Percentiles rank a stretch among this genome's conserved stretches.
phyloP scores from a whole-genome alignment of 1,139 yeast species.

The Kluyveromyces sp. region DNA sequence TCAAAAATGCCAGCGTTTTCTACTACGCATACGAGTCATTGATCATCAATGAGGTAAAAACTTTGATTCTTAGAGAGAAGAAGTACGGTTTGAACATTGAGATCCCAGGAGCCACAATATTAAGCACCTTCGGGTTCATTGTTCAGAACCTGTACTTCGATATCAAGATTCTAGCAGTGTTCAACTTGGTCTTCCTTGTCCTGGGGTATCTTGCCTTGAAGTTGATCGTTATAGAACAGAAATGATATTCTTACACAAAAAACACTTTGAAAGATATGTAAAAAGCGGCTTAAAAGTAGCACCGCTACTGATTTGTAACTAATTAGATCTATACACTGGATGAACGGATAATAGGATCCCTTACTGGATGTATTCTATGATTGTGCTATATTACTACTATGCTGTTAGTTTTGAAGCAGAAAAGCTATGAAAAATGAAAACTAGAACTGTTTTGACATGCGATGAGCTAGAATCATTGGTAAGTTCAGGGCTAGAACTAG shows the following conservation, averaged over 20 bases:
- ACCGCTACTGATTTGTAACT: no score
- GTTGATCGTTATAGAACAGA: constrained; percentile 63
- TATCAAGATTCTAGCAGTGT: constrained; percentile 45
- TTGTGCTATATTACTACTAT: no score
- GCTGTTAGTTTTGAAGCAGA: neutral
- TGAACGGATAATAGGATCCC: no score
- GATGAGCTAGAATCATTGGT: neutral
- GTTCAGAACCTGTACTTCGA: constrained; percentile 71
- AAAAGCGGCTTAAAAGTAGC: constrained; percentile 6
- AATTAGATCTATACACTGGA: neutral
- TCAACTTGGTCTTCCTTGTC: constrained; percentile 47
- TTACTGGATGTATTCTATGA: no score
- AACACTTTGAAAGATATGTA: constrained; percentile 3
- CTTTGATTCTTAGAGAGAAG: constrained; percentile 73
- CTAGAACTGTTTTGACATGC: neutral
- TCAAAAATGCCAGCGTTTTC: constrained; percentile 81
- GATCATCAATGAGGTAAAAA: constrained; percentile 88
- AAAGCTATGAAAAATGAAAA: neutral
- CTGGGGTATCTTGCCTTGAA: constrained; percentile 73
- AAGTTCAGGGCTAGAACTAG: no score
- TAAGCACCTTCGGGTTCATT: constrained; percentile 90
- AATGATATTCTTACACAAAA: constrained; percentile 34
- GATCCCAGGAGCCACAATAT: constrained; percentile 97
- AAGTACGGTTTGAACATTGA: constrained; percentile 91
- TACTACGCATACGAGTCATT: constrained; percentile 94